Percentiles rank a stretch among this genome's conserved stretches.
Conservation (phyloP, 202 grass and related monocot species). For the Alloteropsis angusta region DNA sequence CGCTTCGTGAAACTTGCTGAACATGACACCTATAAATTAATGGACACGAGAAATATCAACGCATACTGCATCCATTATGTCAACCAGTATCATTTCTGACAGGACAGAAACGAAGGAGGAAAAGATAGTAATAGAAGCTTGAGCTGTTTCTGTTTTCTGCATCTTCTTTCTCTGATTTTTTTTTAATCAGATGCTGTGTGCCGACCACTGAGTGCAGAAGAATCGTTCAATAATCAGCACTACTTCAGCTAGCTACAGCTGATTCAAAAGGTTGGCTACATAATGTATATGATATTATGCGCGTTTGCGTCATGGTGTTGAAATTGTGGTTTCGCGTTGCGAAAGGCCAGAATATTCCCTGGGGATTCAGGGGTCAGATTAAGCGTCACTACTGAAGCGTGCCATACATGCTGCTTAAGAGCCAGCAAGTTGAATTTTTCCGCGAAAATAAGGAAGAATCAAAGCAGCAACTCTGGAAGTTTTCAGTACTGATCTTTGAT, state of each 20-base stretch:
- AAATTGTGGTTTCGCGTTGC: not conserved
- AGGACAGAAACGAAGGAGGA: not conserved
- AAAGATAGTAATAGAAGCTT: not conserved
- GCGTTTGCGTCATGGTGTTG: not conserved
- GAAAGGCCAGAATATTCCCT: conserved; percentile 34
- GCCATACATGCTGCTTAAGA: conserved; percentile 25
- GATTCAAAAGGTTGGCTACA: conserved; percentile 20
- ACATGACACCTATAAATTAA: not conserved
- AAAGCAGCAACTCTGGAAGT: not conserved
- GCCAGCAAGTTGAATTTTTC: not conserved
- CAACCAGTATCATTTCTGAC: not conserved
- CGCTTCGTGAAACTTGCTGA: not conserved
- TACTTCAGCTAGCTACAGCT: conserved; percentile 29
- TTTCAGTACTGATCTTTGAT: not conserved
- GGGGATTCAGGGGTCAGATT: conserved; percentile 22
- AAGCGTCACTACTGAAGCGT: not conserved
- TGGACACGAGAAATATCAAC: not conserved
- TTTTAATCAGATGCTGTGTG: conserved; percentile 1
- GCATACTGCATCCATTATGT: not conserved
- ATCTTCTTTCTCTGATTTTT: conserved; percentile 14
- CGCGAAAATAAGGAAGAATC: not conserved
- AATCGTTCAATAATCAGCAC: conserved; percentile 8
- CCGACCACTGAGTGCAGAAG: conserved; percentile 11
- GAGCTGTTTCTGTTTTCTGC: conserved; percentile 27
- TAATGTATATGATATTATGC: conserved; percentile 1